phyloP scores from a whole-genome alignment of 306 rosid species.

The Begonia loranthoides region DNA sequence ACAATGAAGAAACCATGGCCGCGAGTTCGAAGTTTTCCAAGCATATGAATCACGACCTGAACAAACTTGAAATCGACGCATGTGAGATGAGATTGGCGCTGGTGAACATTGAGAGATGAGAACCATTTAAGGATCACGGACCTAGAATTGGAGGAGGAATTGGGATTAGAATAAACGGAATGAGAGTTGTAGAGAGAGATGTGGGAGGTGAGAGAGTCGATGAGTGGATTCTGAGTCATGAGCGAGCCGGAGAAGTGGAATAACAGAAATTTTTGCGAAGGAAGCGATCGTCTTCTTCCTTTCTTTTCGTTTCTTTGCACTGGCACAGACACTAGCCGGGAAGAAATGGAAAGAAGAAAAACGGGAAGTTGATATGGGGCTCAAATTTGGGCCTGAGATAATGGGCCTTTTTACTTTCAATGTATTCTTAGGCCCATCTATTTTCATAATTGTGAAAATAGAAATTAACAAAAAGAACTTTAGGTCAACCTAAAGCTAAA shows the following conservation, averaged over 20 bases:
- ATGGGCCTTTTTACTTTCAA: too few species aligned
- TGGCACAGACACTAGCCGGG: too few species aligned
- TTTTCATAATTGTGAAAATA: too few species aligned
- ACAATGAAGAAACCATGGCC: conserved; percentile 64
- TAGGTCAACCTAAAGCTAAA: too few species aligned
- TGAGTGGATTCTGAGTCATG: conserved; percentile 58
- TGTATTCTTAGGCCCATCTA: too few species aligned
- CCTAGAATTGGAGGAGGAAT: conserved; percentile 29
- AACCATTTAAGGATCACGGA: conserved; percentile 66
- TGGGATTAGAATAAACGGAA: conserved; percentile 16
- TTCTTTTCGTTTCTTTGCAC: too few species aligned
- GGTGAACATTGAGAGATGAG: conserved; percentile 50
- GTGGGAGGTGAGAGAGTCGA: conserved; percentile 77
- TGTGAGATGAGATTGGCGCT: conserved; percentile 67
- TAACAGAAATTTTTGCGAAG: too few species aligned
- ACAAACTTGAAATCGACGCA: conserved; percentile 46
- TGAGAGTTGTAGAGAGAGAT: conserved; percentile 67
- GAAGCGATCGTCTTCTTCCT: too few species aligned
- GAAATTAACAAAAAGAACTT: too few species aligned
- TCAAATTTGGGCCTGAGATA: too few species aligned
- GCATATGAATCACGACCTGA: conserved; percentile 49
- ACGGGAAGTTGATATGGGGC: too few species aligned
- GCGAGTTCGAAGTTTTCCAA: conserved; percentile 26
- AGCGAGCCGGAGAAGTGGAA: conserved; percentile 12
- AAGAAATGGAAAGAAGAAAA: too few species aligned